Evolutionary conservation across 257 asterid species (phyloP), one percentile per base, ranked within the genome.

Genomic region (Gentiana dahurica): DNA sequence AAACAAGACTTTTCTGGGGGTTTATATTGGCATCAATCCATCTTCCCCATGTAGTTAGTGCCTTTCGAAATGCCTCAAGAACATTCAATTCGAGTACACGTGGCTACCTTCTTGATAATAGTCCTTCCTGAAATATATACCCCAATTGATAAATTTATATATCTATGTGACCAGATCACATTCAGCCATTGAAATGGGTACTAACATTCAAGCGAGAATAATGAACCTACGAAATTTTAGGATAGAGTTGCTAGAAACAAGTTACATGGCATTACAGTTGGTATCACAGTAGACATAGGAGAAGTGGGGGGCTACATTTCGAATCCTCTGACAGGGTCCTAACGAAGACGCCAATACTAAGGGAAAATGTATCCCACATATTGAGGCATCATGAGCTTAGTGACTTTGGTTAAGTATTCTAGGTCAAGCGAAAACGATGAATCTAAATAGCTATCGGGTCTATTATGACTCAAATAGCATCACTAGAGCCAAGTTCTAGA

Each of bases 51-150:
- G 91, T 85, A 36, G 79, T 73, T 65, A 85, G 67, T 51, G 91
- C 91, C 65, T 64, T 82, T 12, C 80, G 73, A 63, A 85, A 85
- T 37, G 88, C 95, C 53, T 85, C 91, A 1, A 66, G 72, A 56
- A 82, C 95, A 48, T 82, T 73, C 52, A 85, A 59, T 5, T 82
- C 70, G 12, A 63, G 49, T 82, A 81, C 32, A 85, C 84, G 45
- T 85, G 95, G 67, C 75, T 67, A 9, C 91, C 88, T 71, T 82
- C 91, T 63, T 85, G 95, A 62, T 82, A 85, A 65, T 85, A 85
- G 55, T 81, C 95, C 77, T 85, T 76, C 74, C 95, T 85, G 75
- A 54, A 79, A 75, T 32, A 69, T 4, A 57, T 1, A 54, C 15
- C 34, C 33, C 8, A 11, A 11, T 60, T 47, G 39, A 13, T 43